A percentile compares a stretch with the other conserved stretches of the same genome.
phyloP scores from a whole-genome alignment of 169 alveolate species.

The Cryptosporidium baileyi region DNA sequence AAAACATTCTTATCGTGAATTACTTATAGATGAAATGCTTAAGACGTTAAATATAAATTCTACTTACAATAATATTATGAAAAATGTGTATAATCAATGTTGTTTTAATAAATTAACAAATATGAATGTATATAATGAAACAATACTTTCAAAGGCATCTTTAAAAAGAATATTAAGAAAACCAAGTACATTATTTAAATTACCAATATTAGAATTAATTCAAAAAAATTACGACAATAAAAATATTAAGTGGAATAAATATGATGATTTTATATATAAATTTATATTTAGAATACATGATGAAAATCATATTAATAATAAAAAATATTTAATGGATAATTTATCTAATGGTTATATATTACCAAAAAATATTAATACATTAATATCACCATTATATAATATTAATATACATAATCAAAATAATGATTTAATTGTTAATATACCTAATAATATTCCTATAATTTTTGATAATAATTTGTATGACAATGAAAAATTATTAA shows the following conservation, averaged over 20 bases:
- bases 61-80: neutral
- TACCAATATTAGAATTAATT: conserved; percentile 14
- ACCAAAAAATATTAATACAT: conserved; percentile 13
- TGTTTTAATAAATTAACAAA: conserved; percentile 2
- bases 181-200: conserved; percentile 20
- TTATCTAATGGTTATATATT: conserved; percentile 36
- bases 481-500: neutral
- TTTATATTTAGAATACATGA: conserved; percentile 26
- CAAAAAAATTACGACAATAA: neutral
- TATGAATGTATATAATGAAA: conserved; percentile 24
- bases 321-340: conserved; percentile 19
- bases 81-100: neutral
- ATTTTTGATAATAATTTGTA: neutral
- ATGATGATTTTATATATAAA: conserved; percentile 33
- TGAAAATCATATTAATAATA: neutral
- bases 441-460: conserved; percentile 55
- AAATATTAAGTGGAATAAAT: neutral
- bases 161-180: neutral
- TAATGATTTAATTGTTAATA: neutral
- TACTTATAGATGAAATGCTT: conserved; percentile 40
- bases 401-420: conserved; percentile 3
- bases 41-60: neutral
- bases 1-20: conserved; percentile 43
- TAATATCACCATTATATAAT: conserved; percentile 30
- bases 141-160: conserved; percentile 11